Base-by-base conservation (phyloP, 2,329 filamentous ascomycete species). In the Trichophaea hybrida region DNA sequence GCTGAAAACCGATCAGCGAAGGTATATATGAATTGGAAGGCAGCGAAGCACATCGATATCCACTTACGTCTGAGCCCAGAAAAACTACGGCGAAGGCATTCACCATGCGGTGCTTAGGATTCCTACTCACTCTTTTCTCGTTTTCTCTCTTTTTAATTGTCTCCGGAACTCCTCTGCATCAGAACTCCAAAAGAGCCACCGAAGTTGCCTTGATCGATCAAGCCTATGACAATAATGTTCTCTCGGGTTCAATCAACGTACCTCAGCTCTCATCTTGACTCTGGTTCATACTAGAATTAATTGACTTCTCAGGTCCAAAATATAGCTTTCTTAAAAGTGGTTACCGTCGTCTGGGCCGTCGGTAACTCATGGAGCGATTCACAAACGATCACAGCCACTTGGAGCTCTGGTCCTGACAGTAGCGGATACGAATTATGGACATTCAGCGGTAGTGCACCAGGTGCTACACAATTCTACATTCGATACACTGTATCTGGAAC, bases 401-500 rank as follows among this genome's bases (percentile, higher is more conserved):
- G 65, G 43, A 58, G 48, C 37, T 66, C 64, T 33, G 64, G 55
- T 12, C 55, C 67, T 6, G 59, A 53, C 38, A 55, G 54, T 17
- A 65, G 24, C 33, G 65, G 65, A 15, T 69, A 65, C 44, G 67
- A 69, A 55, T 67, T 61, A 4, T 69, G 68, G 68, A 53, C 35
- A 12, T 69, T 69, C 55, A 68, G 67, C 3, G 66, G 68, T 7
- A 65, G 55, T 43, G 68, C 66, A 33, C 53, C 62, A n/a, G 68
- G 68, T 31, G 68, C 67, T 12, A 69, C 68, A 5, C 65, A 69
- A 48, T 65, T 69, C 33, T 68, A 69, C 55, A 68, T 69, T 59
- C 64, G 61, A 51, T 69, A 69, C 49, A 66, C 68, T 61, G 66
- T 69, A n/a, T 66, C 59, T 24, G 67, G 68, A n/a, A 62, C 24